Conservation (phyloP, 2,329 filamentous ascomycete genomes). For the Ophiostoma sp. region DNA sequence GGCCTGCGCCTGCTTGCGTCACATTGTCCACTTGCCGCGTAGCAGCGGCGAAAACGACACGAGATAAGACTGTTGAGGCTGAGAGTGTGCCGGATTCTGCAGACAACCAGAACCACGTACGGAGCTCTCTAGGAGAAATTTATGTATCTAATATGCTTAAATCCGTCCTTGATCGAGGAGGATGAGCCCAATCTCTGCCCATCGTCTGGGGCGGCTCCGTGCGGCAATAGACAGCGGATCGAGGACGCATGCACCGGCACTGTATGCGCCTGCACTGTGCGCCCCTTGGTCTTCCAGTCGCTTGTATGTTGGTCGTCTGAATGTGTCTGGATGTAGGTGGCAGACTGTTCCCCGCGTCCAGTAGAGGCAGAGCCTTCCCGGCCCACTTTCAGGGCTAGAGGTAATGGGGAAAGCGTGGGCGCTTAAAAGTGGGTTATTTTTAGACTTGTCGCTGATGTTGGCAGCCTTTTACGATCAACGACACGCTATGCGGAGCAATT, state of each 20-base stretch:
- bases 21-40: not conserved
- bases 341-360: not conserved
- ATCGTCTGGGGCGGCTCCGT: slow-evolving; percentile 6
- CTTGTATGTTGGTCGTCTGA: not conserved
- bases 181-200: not conserved
- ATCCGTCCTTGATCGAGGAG: not conserved
- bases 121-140: not conserved
- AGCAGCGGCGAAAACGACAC: not conserved
- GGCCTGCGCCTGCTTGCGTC: not conserved
- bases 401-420: slow-evolving; percentile 7
- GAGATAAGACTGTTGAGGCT: slow-evolving; percentile 4
- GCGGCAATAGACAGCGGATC: too few relatives aligned
- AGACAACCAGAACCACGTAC: too few relatives aligned
- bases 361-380: not conserved
- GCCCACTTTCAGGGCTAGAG: not conserved
- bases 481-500: not conserved
- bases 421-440: slow-evolving; percentile 14
- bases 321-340: too few relatives aligned
- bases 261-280: not conserved
- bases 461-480: not conserved
- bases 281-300: not conserved
- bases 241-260: not conserved
- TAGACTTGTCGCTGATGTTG: slow-evolving; percentile 5
- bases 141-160: not conserved
- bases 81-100: not conserved